These are phyloP conservation scores for Zygosaccharomyces kombuchaensis DNA, from an alignment of 805 yeast genomes.

Conservation along the genomic window DNA sequence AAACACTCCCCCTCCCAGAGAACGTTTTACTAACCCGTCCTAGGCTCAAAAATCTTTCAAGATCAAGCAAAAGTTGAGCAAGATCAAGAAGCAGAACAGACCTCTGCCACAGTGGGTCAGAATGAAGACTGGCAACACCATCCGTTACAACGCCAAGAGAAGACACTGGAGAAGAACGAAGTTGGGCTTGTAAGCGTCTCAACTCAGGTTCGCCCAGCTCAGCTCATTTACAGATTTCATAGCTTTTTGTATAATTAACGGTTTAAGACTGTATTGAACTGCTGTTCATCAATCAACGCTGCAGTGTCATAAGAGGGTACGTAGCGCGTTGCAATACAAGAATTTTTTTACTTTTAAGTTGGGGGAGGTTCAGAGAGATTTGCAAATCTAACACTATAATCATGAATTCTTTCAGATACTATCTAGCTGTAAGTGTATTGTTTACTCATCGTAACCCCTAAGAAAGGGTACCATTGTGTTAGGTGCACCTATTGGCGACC, in stretches of 20 bases:
- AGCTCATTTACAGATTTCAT: constrained; percentile 10
- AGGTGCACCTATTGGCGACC: background rate
- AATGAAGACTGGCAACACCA: constrained; percentile 94
- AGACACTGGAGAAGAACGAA: constrained; percentile 99
- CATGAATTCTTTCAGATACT: constrained; percentile 35
- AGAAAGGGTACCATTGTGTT: background rate
- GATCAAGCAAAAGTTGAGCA: constrained; percentile 97
- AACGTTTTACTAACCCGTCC: constrained; percentile 29
- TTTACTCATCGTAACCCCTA: constrained; percentile 29
- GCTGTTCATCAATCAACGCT: background rate
- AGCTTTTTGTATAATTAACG: constrained; percentile 16
- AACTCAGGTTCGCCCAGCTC: constrained; percentile 4
- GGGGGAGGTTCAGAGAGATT: constrained; percentile 21
- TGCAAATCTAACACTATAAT: constrained; percentile 28
- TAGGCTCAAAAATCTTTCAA: constrained; percentile 93
- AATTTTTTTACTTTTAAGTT: background rate
- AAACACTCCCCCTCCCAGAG: background rate
- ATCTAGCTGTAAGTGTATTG: constrained; percentile 35
- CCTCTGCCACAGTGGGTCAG: constrained; percentile 99
- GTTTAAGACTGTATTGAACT: constrained; percentile 5
- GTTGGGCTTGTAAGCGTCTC: constrained; percentile 75
- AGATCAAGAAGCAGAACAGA: constrained; percentile 98
- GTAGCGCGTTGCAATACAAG: background rate
- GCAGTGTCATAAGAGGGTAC: too few relatives aligned
- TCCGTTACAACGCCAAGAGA: constrained; percentile 99